Evolutionary conservation across 2,329 filamentous ascomycete genomes (phyloP), one percentile per base, ranked within the genome.

Genomic region (Aspergillus sp.): DNA sequence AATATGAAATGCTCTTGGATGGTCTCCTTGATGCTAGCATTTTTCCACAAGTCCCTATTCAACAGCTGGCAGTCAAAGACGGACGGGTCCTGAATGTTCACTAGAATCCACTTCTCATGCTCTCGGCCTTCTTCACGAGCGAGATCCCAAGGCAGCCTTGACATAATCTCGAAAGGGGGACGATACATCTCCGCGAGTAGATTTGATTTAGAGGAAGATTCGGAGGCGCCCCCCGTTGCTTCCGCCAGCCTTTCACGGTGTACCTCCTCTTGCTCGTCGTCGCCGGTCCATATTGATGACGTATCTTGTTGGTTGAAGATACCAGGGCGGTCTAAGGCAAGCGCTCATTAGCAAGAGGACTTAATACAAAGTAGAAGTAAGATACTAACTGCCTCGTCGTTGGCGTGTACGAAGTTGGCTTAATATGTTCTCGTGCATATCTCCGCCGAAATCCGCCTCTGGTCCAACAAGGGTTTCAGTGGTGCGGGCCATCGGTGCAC

Each of bases 41-140:
- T 90, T 76, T 97, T 97, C 95, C 95, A 99, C 54, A 98, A 87
- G 72, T 99, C 95, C 45, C 95, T 85, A 71, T 99, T 99, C 17
- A 99, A 80, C 3, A 90, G 84, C 73, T 99, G 95, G 74, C 95
- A 99, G 74, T 95, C 90, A 73, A 99, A 99, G 68, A 96, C 88
- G 37, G 90, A 90, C 64, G 90, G 86, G 71, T 99, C 93, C 75
- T 99, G 95, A 15, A 99, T 87, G 72, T 99, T 98, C 61, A 97
- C 91, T 65, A 99, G 76, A 48, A 99, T 84, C 95, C 95, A 99
- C 74, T 96, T 97, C 79, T 91, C 87, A 27, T 88, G 83, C 46
- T 92, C 90, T 72, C 95, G 96, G 59, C 93, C 95, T 66, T 92
- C 82, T 15, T 93, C 85, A 54, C 95, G 86, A 14, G 91, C 95